Base-by-base conservation (phyloP, 2,329 filamentous ascomycete genomes). In the Phialophora chinensis region DNA sequence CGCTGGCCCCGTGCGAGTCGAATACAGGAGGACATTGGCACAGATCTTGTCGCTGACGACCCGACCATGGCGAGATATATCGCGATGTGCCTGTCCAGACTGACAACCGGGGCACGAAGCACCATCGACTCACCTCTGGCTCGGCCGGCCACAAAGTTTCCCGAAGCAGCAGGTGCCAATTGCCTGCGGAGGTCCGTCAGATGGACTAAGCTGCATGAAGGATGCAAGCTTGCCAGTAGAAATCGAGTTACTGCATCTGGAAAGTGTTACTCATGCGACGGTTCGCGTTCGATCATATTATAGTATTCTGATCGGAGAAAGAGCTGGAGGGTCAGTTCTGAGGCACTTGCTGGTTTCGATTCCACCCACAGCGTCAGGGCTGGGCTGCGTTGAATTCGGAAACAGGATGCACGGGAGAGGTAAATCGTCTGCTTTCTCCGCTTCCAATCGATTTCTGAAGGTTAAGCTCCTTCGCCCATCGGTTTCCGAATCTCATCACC, bases 221-320 rank as follows among this genome's bases (percentile, higher is more conserved):
- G 27, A 35, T 52, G 58, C 27, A 31, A 50, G 29, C 58, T 20
- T 23, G 17, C 23, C 47, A 53, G 7, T 33, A 31, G 53, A 35
- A 35, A 7, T 20, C 38, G 14, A 55, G 27, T 25, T 54, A 52
- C 49, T 42, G 47, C 29, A 53, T 61, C 27, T 52, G 59, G 59
- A 42, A 61, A 61, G 31, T 54, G 29, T 54, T 53, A n/a, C 17
- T 27, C 33, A 20, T 17, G 20, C 35, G 12, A 14, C 23, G 49
- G 23, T 27, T 52, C n/a, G 49, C 23, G 25, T 14, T 0, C 20
- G 20, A 52, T 7, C 17, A 27, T 14, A 27, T 8, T 3, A 27
- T 31, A 31, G 4, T 6, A 11, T 12, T 17, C 23, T 23, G 14
- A 27, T 23, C 25, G 7, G 12, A 29, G 38, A 44, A n/a, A 44